These are phyloP conservation scores for Fusarium sp. DNA, from an alignment of 2,329 filamentous ascomycete genomes.

Conservation along the genomic window DNA sequence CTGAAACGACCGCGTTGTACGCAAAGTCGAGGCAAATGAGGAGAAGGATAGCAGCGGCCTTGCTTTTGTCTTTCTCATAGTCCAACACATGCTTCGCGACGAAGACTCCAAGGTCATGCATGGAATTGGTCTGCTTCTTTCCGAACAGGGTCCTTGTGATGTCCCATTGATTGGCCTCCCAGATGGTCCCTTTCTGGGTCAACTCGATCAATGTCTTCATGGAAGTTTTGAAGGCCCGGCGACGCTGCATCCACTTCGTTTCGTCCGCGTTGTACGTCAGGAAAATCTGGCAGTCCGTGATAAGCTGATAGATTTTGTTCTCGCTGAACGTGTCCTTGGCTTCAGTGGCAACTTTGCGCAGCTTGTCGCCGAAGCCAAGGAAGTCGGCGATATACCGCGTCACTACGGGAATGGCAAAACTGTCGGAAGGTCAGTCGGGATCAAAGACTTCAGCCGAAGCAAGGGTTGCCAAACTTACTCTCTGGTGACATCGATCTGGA, in stretches of 20 bases:
- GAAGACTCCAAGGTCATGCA: slow-evolving; percentile 30
- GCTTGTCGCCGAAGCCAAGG: slow-evolving; percentile 37
- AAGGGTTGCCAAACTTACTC: slow-evolving; percentile 27
- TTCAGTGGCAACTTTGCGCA: slow-evolving; percentile 14
- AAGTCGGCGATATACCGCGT: slow-evolving; percentile 44
- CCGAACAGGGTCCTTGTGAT: background rate
- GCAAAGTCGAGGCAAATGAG: slow-evolving; percentile 37
- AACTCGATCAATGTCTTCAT: slow-evolving; percentile 34
- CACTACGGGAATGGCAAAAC: slow-evolving; percentile 44
- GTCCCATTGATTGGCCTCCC: slow-evolving; percentile 30
- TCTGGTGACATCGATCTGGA: slow-evolving; percentile 38
- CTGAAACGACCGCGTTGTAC: slow-evolving; percentile 33
- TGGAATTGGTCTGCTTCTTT: slow-evolving; percentile 13
- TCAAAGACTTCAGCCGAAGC: too few species aligned
- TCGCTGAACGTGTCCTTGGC: slow-evolving; percentile 22
- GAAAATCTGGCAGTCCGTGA: slow-evolving; percentile 47
- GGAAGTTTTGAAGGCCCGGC: slow-evolving; percentile 39
- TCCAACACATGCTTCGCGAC: slow-evolving; percentile 17
- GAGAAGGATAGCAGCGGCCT: slow-evolving; percentile 35
- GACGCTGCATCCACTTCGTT: slow-evolving; percentile 43
- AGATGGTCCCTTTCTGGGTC: slow-evolving; percentile 30
- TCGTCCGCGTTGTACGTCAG: slow-evolving; percentile 44
- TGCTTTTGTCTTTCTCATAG: slow-evolving; percentile 15
- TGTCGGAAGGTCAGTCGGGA: background rate
- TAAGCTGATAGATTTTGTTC: slow-evolving; percentile 47